Base-by-base conservation (phyloP, 306 rosid genomes). In the Acmispon strigosus region DNA sequence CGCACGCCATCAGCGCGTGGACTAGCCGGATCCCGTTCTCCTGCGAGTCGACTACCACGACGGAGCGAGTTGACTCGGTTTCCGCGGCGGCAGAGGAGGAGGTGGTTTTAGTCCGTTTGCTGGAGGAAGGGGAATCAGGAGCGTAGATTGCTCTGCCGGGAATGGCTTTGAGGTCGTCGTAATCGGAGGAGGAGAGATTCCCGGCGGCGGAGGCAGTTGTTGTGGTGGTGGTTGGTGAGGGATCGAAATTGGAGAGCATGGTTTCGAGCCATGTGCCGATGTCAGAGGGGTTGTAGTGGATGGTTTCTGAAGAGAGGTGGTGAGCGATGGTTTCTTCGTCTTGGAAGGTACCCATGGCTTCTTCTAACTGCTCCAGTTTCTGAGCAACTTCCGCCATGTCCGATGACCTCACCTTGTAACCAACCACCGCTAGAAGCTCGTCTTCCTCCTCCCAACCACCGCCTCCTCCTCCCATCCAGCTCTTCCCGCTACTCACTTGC, bases 371-470 rank as follows among this genome's bases (percentile, higher is more conserved):
- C 55, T 91, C 91, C 0, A 94, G 77, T 80, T 89, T 94, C 75
- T 82, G 89, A 42, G 96, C 99, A 7, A 94, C 96, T 2, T 91
- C 90, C 4, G 88, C 95, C 97, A 94, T 91, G 75, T 84, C 92
- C 0, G 96, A 84, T 0, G 92, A 86, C 76, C 80, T 74, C 0
- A 94, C 99, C 73, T 89, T 87, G 89, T 91, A 94, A 0, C 99
- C 99, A 13, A 91, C 74, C 34, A 89, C 92, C 6, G 97, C 97
- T 0, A 94, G 76, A 0, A 94, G 95, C 70, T 94, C 99, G 41
- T 94, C 90, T 6, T 80, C 87, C 0, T 88, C 89, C 1, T 90
- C 87, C 96, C 97, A 90, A 4, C 84, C 52, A 8, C 43, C 43
- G 10, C 43, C 43, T 0, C 43, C 37, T 2, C 37, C 43, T 5